Percentiles rank a stretch among this genome's conserved stretches.
phyloP scores from a whole-genome alignment of 192 early-diverging fungal genomes.

The Funneliformis mosseae region DNA sequence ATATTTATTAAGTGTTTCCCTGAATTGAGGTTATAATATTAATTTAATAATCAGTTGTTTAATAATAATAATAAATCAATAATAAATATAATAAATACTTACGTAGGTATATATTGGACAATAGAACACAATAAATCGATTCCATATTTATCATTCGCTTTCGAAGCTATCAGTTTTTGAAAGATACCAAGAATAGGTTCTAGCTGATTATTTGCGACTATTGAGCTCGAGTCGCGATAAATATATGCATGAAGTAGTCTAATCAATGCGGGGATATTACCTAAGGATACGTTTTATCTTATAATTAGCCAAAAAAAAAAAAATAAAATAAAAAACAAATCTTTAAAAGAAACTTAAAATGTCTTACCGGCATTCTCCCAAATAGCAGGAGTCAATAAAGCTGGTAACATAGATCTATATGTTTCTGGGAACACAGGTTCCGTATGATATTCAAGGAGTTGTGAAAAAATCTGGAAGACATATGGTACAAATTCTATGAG shows the following conservation, averaged over 20 bases:
- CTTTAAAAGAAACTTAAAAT: neutral
- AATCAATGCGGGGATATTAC: conserved; percentile 94
- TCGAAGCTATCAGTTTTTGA: conserved; percentile 87
- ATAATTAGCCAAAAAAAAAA: too few species aligned
- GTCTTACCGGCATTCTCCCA: conserved; percentile 80
- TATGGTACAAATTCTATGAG: conserved; percentile 90
- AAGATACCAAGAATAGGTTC: conserved; percentile 89
- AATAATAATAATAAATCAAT: conserved; percentile 48
- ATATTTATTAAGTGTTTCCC: conserved; percentile 49
- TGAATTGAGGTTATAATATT: conserved; percentile 35
- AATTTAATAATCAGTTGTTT: conserved; percentile 42
- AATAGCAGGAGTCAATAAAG: conserved; percentile 80
- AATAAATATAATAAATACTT: conserved; percentile 59
- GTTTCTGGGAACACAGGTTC: conserved; percentile 63
- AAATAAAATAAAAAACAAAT: neutral
- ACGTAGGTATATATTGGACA: conserved; percentile 76
- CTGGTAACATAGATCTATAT: conserved; percentile 74
- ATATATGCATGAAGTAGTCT: conserved; percentile 86
- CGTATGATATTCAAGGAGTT: conserved; percentile 79
- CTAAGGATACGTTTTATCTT: conserved; percentile 37
- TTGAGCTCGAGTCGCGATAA: conserved; percentile 65
- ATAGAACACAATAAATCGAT: conserved; percentile 81
- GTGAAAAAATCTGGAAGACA: conserved; percentile 93
- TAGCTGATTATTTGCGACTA: conserved; percentile 73
- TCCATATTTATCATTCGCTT: conserved; percentile 82